A percentile compares a stretch with the other conserved stretches of the same genome.
Evolutionary conservation across 164 flowering plant genomes (phyloP).

Genomic region (Magnolia changhungtana): DNA sequence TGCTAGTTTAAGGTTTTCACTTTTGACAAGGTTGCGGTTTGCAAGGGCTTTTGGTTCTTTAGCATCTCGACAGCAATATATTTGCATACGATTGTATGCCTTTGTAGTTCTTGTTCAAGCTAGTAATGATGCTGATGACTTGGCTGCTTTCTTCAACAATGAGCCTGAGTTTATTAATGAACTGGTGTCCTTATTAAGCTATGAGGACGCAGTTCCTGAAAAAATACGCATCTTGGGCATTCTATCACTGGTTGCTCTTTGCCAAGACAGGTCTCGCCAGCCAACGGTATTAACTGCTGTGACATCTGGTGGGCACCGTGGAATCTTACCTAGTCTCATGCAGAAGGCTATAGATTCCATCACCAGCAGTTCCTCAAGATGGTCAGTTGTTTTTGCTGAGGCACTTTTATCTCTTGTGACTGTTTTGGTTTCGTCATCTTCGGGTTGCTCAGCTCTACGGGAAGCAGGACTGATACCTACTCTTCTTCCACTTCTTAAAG

Average conservation of each 20-base stretch:
- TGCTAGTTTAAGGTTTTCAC: constrained; percentile 62
- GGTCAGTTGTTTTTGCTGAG: constrained; percentile 85
- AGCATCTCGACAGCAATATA: constrained; percentile 66
- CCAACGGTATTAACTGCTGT: constrained; percentile 69
- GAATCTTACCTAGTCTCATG: constrained; percentile 84
- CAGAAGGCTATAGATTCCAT: constrained; percentile 85
- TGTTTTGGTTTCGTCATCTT: constrained; percentile 82
- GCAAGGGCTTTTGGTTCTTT: constrained; percentile 80
- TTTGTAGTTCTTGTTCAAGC: constrained; percentile 87
- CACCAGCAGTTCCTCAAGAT: constrained; percentile 50
- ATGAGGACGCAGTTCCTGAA: constrained; percentile 76
- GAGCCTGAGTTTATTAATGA: constrained; percentile 93
- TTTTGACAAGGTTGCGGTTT: constrained; percentile 80
- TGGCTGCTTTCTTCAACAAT: constrained; percentile 69
- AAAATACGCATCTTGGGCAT: constrained; percentile 62
- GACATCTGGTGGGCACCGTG: constrained; percentile 86
- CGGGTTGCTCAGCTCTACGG: constrained; percentile 87
- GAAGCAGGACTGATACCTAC: constrained; percentile 93
- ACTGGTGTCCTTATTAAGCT: constrained; percentile 69
- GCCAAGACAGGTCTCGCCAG: constrained; percentile 77
- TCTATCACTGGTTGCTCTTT: constrained; percentile 78
- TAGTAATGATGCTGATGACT: constrained; percentile 59
- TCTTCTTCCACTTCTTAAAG: constrained; percentile 86
- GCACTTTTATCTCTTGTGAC: constrained; percentile 81
- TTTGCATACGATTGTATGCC: constrained; percentile 84